Conservation (phyloP, 768 basidiomycete genomes). For the Russula olivacea region DNA sequence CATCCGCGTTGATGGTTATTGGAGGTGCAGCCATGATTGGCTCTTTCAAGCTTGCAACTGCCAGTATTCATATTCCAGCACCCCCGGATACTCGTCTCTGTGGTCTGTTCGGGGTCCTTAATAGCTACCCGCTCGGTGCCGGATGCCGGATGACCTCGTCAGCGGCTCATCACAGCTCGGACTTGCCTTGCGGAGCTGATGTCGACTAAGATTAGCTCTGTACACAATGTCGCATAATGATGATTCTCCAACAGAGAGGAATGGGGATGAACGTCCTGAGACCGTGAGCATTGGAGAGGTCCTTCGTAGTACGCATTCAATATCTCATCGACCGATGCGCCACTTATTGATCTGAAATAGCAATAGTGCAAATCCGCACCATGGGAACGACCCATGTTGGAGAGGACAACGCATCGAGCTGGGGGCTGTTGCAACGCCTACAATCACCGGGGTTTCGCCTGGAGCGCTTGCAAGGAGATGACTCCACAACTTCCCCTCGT, state of each 20-base stretch:
- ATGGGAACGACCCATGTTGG: neutral
- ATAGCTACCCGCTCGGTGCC: too few relatives aligned
- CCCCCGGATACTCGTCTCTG: constrained; percentile 22
- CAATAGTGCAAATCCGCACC: constrained; percentile 1
- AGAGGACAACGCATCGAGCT: neutral
- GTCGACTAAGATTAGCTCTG: neutral
- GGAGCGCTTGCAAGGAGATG: neutral
- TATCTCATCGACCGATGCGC: neutral
- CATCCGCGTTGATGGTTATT: constrained; percentile 68
- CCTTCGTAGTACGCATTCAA: constrained; percentile 9
- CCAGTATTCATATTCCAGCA: constrained; percentile 15
- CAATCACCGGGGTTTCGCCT: constrained; percentile 12
- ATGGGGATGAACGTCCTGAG: neutral
- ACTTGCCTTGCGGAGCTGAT: neutral
- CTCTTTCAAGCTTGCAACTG: neutral
- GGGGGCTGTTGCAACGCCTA: constrained; percentile 1
- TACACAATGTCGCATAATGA: constrained; percentile 5
- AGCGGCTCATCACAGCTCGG: neutral
- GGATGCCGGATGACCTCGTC: neutral
- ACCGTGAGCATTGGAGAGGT: constrained; percentile 9
- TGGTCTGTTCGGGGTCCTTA: neutral
- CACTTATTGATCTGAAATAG: constrained; percentile 1
- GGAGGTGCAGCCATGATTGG: constrained; percentile 32
- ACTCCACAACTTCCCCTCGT: neutral
- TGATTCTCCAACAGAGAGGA: neutral